Percentiles rank a stretch among this genome's conserved stretches.
These are phyloP conservation scores for Apocynum venetum DNA, from an alignment of 257 asterid genomes.

Conservation along the genomic window DNA sequence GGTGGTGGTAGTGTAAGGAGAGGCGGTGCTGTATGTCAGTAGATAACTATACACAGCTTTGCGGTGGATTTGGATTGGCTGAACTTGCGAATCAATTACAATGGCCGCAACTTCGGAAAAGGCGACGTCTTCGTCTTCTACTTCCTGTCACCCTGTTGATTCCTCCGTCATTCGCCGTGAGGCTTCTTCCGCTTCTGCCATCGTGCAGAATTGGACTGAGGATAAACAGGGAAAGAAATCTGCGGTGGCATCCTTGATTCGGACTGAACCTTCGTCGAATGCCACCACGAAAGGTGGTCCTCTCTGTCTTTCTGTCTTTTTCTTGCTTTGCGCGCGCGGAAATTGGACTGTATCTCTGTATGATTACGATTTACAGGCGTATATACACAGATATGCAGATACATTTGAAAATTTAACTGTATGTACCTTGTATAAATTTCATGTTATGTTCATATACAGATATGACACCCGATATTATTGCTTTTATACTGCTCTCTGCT, in stretches of 20 bases:
- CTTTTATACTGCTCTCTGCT: neutral
- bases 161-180: conserved; percentile 17
- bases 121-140: conserved; percentile 22
- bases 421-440: neutral
- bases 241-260: conserved; percentile 22
- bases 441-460: neutral
- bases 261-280: conserved; percentile 19
- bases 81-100: conserved; percentile 31
- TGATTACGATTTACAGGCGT: neutral
- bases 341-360: neutral
- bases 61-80: conserved; percentile 28
- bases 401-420: neutral
- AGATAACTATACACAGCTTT: conserved; percentile 14
- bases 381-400: neutral
- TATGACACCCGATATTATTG: neutral
- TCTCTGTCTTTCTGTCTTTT: neutral
- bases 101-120: conserved; percentile 38
- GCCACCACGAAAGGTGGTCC: conserved; percentile 21
- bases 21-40: conserved; percentile 36
- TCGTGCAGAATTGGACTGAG: conserved; percentile 21
- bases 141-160: conserved; percentile 5
- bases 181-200: conserved; percentile 17
- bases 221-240: conserved; percentile 16
- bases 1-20: conserved; percentile 10
- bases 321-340: neutral